Evolutionary conservation across 129 eudicot species (phyloP).

Genomic region (Deinandra increscens): DNA sequence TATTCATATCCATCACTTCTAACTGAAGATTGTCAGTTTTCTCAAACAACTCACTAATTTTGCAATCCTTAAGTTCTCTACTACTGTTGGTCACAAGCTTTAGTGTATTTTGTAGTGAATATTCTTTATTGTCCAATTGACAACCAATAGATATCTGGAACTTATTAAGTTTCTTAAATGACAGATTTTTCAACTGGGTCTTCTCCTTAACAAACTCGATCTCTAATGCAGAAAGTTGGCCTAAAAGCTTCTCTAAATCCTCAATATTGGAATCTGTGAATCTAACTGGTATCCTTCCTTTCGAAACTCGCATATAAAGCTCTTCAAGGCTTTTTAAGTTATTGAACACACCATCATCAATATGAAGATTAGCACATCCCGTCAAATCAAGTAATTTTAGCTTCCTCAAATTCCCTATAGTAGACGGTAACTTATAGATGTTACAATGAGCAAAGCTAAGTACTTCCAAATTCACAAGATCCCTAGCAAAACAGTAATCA

Average conservation of each 20-base stretch:
- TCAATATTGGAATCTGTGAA: background rate
- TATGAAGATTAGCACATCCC: background rate
- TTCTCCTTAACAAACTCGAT: background rate
- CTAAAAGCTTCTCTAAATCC: background rate
- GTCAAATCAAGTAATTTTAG: conserved; percentile 17
- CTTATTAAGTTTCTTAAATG: background rate
- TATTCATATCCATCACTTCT: background rate
- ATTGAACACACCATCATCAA: conserved; percentile 17
- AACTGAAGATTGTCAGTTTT: background rate
- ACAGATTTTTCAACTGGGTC: background rate
- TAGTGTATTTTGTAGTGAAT: background rate
- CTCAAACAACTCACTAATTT: background rate
- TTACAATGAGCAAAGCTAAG: conserved; percentile 9
- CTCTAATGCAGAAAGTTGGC: background rate
- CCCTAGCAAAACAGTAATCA: background rate
- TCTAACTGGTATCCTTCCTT: background rate
- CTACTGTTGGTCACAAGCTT: background rate
- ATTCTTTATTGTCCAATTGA: background rate
- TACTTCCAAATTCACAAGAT: conserved; percentile 11
- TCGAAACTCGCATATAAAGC: background rate
- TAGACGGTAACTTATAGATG: background rate
- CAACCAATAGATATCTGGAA: conserved; percentile 14
- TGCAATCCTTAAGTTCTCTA: background rate
- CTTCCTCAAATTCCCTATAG: background rate
- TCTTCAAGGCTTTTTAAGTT: conserved; percentile 1